phyloP scores from a whole-genome alignment of 768 basidiomycete species.

The Amanita molliuscula region DNA sequence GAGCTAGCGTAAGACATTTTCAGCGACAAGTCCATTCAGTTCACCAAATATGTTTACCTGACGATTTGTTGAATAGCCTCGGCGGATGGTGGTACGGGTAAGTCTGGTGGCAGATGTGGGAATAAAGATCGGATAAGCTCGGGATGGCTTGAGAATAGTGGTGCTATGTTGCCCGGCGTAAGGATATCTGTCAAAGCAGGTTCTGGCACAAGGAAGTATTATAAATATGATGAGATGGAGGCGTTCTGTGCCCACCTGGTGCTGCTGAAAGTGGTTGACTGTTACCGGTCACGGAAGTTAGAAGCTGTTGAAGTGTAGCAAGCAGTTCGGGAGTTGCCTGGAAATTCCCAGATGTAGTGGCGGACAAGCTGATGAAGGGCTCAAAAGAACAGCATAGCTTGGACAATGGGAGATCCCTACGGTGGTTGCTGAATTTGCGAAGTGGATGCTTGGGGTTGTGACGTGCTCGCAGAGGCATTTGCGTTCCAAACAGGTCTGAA shows the following conservation, averaged over 20 bases:
- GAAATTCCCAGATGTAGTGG: slow-evolving; percentile 17
- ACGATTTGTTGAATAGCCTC: slow-evolving; percentile 69
- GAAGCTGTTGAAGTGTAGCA: slow-evolving; percentile 44
- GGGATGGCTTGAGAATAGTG: slow-evolving; percentile 63
- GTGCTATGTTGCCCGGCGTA: slow-evolving; percentile 59
- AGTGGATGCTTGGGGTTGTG: slow-evolving; percentile 38
- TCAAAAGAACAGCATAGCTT: background rate
- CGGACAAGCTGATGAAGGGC: slow-evolving; percentile 11
- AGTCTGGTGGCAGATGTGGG: slow-evolving; percentile 74
- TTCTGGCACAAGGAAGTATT: slow-evolving; percentile 25
- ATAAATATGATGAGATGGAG: background rate
- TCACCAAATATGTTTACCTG: slow-evolving; percentile 21
- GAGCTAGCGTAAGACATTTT: slow-evolving; percentile 28
- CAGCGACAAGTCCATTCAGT: slow-evolving; percentile 3
- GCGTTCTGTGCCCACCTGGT: background rate
- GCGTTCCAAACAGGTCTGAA: slow-evolving; percentile 48
- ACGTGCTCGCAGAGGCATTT: slow-evolving; percentile 21
- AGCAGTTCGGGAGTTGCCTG: slow-evolving; percentile 57
- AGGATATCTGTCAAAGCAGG: slow-evolving; percentile 67
- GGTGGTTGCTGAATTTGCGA: slow-evolving; percentile 23
- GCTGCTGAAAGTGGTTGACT: slow-evolving; percentile 22
- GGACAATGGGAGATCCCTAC: slow-evolving; percentile 15
- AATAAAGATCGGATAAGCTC: slow-evolving; percentile 60
- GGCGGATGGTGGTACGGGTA: slow-evolving; percentile 56
- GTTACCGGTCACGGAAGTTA: slow-evolving; percentile 37